These are phyloP conservation scores for Aspergillus melleus DNA, from an alignment of 2,329 filamentous ascomycete species.

Conservation along the genomic window DNA sequence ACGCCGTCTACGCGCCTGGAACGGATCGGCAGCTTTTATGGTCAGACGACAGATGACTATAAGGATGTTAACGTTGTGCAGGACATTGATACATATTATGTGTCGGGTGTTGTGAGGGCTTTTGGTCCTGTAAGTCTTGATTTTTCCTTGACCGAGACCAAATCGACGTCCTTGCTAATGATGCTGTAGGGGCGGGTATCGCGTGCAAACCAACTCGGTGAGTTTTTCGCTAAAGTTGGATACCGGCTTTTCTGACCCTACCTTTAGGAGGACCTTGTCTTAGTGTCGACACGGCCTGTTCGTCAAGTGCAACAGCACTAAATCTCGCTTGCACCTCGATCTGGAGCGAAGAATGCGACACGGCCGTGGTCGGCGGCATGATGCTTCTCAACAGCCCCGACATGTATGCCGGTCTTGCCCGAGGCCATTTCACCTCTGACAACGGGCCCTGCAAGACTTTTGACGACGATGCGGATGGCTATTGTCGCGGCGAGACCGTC, in stretches of 20 bases:
- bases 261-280: constrained; percentile 62
- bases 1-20: constrained; percentile 64
- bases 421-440: constrained; percentile 39
- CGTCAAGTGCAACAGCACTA: constrained; percentile 69
- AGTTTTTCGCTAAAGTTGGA: constrained; percentile 55
- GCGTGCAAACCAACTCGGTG: background rate
- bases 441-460: constrained; percentile 51
- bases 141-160: constrained; percentile 40
- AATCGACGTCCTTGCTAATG: constrained; percentile 52
- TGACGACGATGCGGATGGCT: constrained; percentile 53
- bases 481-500: constrained; percentile 54
- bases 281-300: constrained; percentile 74
- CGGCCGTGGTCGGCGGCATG: constrained; percentile 75
- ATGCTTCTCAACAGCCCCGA: constrained; percentile 74
- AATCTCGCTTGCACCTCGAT: constrained; percentile 70
- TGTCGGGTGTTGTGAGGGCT: constrained; percentile 61
- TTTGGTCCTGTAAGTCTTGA: constrained; percentile 49
- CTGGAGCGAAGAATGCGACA: constrained; percentile 74
- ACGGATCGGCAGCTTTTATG: constrained; percentile 70
- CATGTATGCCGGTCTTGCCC: constrained; percentile 71
- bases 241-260: constrained; percentile 62
- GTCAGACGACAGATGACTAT: constrained; percentile 68
- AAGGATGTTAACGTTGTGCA: constrained; percentile 69
- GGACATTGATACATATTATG: constrained; percentile 68
- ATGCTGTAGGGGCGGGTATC: background rate